phyloP scores from a whole-genome alignment of 805 yeast genomes.

The Teunomyces gatunensis region DNA sequence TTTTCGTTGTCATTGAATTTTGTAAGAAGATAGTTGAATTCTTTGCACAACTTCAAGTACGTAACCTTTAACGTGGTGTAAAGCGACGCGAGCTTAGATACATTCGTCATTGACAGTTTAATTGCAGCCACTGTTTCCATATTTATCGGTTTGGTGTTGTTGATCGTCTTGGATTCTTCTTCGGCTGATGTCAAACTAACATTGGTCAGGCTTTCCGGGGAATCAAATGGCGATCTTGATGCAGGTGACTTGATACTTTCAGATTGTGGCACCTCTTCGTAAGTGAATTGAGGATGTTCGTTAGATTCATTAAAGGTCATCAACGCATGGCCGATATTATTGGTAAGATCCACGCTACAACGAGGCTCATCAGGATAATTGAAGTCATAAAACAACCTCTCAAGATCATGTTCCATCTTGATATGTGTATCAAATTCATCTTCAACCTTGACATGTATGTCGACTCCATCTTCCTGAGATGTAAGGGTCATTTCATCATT shows the following conservation, averaged over 20 bases:
- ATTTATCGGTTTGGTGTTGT: constrained; percentile 2
- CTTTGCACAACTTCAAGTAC: constrained; percentile 37
- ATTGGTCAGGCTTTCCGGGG: constrained; percentile 10
- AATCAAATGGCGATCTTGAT: constrained; percentile 15
- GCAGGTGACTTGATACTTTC: constrained; percentile 5
- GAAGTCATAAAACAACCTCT: constrained; percentile 8
- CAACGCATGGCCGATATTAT: constrained; percentile 15
- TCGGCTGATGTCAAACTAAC: constrained; percentile 10
- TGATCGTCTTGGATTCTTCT: constrained; percentile 10
- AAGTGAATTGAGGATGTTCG: not conserved
- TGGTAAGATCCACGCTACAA: constrained; percentile 8
- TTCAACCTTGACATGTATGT: no score
- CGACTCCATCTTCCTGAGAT: not conserved
- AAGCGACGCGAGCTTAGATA: constrained; percentile 25
- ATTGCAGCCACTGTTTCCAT: constrained; percentile 9
- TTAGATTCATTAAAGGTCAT: constrained; percentile 12
- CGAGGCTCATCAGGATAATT: constrained; percentile 3
- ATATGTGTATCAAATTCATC: not conserved
- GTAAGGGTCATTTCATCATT: not conserved
- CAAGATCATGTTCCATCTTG: constrained; percentile 2
- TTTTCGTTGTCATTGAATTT: constrained; percentile 38
- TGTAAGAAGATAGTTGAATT: constrained; percentile 32
- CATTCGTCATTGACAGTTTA: constrained; percentile 15
- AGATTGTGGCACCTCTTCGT: not conserved
- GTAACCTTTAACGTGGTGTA: constrained; percentile 34